Conservation (phyloP, 768 basidiomycete species). For the Collybia sordida region DNA sequence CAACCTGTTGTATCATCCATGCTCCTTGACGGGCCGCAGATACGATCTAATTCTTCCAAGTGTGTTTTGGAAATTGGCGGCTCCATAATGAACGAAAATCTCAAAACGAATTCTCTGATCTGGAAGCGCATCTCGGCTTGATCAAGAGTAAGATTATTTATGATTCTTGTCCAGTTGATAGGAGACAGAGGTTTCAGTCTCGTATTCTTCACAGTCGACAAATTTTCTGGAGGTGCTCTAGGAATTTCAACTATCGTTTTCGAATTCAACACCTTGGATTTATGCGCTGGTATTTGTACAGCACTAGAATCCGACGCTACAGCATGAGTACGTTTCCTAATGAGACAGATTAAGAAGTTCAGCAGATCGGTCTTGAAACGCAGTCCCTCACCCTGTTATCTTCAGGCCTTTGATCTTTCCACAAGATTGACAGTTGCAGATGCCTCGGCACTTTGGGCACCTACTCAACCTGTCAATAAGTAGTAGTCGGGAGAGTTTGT, state of each 20-base stretch:
- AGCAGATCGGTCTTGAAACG: background rate
- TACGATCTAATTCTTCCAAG: slow-evolving; percentile 64
- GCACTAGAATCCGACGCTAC: background rate
- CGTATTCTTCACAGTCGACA: too few relatives aligned
- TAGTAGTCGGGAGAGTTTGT: background rate
- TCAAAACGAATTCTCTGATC: slow-evolving; percentile 72
- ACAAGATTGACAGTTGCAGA: slow-evolving; percentile 69
- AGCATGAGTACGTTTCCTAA: too few relatives aligned
- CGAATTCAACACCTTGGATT: background rate
- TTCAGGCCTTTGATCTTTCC: slow-evolving; percentile 61
- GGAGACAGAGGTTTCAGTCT: too few relatives aligned
- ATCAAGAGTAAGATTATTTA: slow-evolving; percentile 37
- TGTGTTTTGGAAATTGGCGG: slow-evolving; percentile 40
- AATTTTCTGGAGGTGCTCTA: too few relatives aligned
- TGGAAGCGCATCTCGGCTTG: slow-evolving; percentile 62
- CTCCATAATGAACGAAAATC: slow-evolving; percentile 57
- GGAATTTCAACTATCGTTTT: slow-evolving; percentile 6
- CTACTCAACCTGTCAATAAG: slow-evolving; percentile 29
- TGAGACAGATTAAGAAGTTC: too few relatives aligned
- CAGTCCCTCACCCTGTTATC: slow-evolving; percentile 51
- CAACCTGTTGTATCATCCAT: slow-evolving; percentile 48
- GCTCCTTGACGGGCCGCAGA: slow-evolving; percentile 21
- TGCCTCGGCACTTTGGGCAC: slow-evolving; percentile 66
- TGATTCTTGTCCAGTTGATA: slow-evolving; percentile 50
- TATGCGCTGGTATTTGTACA: background rate